Evolutionary conservation across 805 yeast genomes (phyloP).

Genomic region (Sugiyamaella smithiae): DNA sequence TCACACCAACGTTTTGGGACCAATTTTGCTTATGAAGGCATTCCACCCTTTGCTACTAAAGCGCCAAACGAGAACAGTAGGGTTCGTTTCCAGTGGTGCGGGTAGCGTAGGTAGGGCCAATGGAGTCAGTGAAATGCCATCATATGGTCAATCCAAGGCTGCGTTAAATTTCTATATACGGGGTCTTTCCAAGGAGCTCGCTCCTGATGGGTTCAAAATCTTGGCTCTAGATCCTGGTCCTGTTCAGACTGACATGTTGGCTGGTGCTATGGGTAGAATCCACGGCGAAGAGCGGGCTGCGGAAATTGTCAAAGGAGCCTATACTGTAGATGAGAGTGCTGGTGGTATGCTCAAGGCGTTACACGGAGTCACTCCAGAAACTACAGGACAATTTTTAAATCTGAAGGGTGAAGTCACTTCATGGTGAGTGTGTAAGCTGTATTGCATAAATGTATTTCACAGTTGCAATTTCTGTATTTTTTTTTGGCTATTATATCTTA

Average conservation of each 20-base stretch:
- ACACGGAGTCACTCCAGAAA: conserved; percentile 24
- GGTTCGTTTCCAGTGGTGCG: conserved; percentile 2
- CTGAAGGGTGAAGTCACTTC: conserved; percentile 13
- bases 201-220: conserved; percentile 30
- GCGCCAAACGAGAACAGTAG: neutral
- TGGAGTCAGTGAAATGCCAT: conserved; percentile 16
- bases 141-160: conserved; percentile 41
- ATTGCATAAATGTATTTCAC: no score
- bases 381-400: conserved; percentile 26
- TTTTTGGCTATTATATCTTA: neutral
- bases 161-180: conserved; percentile 36
- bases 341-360: conserved; percentile 21
- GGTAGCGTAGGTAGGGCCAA: neutral
- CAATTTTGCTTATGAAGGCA: neutral
- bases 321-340: conserved; percentile 30
- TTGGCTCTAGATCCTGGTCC: conserved; percentile 41
- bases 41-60: conserved; percentile 4
- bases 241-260: conserved; percentile 37
- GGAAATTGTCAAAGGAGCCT: neutral
- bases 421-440: no score
- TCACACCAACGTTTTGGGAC: neutral
- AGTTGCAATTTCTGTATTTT: no score
- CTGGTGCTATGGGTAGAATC: neutral
- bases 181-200: conserved; percentile 31
- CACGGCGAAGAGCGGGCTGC: neutral